Conservation (phyloP, 225 moss, liverwort and hornwort species). For the Neckera pumila region DNA sequence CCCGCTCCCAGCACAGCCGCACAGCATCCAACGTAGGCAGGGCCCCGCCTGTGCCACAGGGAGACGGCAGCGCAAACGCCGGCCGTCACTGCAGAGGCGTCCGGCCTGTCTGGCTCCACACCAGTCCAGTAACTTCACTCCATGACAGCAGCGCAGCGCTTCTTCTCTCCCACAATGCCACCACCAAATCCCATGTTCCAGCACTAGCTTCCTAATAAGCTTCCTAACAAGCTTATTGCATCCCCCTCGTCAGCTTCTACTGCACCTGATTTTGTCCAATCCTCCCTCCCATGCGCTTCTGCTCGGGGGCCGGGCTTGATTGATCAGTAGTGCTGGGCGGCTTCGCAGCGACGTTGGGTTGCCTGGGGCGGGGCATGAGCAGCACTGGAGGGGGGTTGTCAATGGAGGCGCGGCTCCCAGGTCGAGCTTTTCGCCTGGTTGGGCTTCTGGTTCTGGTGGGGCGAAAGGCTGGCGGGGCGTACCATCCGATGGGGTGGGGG, state of each 20-base stretch:
- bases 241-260: background rate
- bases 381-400: constrained; percentile 6
- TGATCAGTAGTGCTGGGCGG: background rate
- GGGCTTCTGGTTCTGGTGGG: constrained; percentile 8
- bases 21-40: background rate
- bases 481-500: background rate
- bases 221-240: no score
- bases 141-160: background rate
- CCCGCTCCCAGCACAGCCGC: background rate
- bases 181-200: background rate
- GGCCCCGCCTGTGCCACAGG: background rate
- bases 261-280: background rate
- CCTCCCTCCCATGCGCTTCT: background rate
- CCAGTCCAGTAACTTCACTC: background rate
- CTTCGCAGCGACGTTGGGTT: background rate
- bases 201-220: no score
- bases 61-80: background rate
- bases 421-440: background rate
- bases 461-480: background rate
- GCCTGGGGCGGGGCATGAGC: background rate
- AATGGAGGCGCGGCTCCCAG: constrained; percentile 7
- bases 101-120: background rate
- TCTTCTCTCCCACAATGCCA: background rate
- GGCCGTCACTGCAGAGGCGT: background rate
- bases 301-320: background rate